A percentile compares a stretch with the other conserved stretches of the same genome.
Conservation (phyloP, 2,329 filamentous ascomycete species). For the Whalleya microplaca region DNA sequence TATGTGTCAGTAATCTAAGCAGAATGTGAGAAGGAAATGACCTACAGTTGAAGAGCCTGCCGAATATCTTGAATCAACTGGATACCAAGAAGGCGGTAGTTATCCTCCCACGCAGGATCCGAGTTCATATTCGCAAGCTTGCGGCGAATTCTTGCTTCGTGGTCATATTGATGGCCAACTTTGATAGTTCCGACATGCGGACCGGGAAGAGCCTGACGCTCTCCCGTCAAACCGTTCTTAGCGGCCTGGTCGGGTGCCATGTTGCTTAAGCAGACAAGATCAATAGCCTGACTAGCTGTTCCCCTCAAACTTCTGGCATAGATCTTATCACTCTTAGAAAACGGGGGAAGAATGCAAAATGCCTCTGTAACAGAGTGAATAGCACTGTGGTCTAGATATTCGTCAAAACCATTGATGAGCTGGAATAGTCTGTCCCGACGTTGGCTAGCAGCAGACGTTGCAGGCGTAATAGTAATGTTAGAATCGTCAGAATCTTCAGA, state of each 20-base stretch:
- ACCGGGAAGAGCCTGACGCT: constrained; percentile 9
- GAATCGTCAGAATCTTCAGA: constrained; percentile 13
- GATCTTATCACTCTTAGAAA: neutral
- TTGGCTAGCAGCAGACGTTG: constrained; percentile 3
- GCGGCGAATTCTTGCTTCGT: constrained; percentile 78
- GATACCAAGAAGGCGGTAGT: constrained; percentile 80
- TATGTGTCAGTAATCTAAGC: neutral
- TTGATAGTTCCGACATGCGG: constrained; percentile 38
- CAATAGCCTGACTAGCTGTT: neutral
- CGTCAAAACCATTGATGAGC: neutral
- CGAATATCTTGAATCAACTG: constrained; percentile 87
- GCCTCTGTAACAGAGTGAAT: neutral
- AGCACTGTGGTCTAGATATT: too few species aligned
- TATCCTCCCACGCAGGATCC: constrained; percentile 79
- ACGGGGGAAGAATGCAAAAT: neutral
- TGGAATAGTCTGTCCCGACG: neutral
- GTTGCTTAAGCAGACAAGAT: neutral
- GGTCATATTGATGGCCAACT: constrained; percentile 69
- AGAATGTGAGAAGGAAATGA: constrained; percentile 21
- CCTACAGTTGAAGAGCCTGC: constrained; percentile 76
- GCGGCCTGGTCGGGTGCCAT: constrained; percentile 22
- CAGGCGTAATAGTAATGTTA: constrained; percentile 14
- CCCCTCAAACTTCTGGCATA: neutral
- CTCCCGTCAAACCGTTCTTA: constrained; percentile 17
- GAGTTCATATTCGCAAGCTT: constrained; percentile 71